Evolutionary conservation across 768 basidiomycete genomes (phyloP), one percentile per base, ranked within the genome.

Genomic region (Boletus pseudo-olivaceus): DNA sequence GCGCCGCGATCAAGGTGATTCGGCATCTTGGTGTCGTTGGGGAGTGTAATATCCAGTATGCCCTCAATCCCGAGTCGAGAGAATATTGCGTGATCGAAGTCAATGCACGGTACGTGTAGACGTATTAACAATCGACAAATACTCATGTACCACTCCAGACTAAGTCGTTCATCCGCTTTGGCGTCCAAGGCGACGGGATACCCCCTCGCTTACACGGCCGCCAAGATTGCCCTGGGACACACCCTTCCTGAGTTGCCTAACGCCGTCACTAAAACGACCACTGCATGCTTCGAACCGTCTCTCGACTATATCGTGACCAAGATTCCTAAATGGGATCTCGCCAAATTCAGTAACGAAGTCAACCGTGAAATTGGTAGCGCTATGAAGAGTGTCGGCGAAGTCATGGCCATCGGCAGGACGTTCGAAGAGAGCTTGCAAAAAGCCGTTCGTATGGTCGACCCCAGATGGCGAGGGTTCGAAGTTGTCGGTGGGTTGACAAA

Each of bases 81-180:
- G 96, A 98, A 73, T 99, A 98, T 72, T 92, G 95, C 67, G 96
- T 98, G 57, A 99, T 99, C 67, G 96, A 98, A 71, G 95, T 98
- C 63, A 95, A 96, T 70, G 93, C 93, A 63, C 88, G 93, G 85
- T 83, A 72, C 39, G 52, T 40, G 40, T 11, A 7, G 27, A 51
- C 4, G 19, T 51, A 8, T 27, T 2, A 1, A 20, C 17, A 15
- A 14, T 41, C 1, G 27, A 26, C 15, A 26, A 6, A 11, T 42
- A 4, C 47, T 66, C 17, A 67, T 43, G 0, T 14, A 27, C 44
- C 20, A 23, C 37, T 47, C 10, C 57, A 85, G 84, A 51, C 62
- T 89, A 70, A 88, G 86, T 78, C 90, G 93, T 53, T 94, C 92
- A 39, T 88, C 90, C 72, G 97, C 97, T 33, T 81, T 99, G 33